These are phyloP conservation scores for Hygrophorus russula DNA, from an alignment of 768 basidiomycete genomes.

Conservation along the genomic window DNA sequence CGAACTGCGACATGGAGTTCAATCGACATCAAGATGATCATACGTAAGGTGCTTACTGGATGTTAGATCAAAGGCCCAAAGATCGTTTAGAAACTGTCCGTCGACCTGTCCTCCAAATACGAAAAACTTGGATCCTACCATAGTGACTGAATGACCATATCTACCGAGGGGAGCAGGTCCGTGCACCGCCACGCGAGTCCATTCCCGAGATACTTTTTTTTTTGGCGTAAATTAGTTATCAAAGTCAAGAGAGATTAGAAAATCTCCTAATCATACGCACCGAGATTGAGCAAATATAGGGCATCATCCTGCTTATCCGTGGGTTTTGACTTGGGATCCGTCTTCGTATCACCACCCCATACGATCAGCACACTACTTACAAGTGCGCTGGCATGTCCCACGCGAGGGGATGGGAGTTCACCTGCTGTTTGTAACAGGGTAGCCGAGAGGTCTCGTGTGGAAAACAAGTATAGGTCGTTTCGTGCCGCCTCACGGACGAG, in stretches of 20 bases:
- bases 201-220: conserved; percentile 75
- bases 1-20: conserved; percentile 43
- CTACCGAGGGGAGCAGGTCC: conserved; percentile 77
- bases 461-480: conserved; percentile 92
- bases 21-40: not conserved
- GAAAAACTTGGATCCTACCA: conserved; percentile 85
- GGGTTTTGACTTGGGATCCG: conserved; percentile 46
- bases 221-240: conserved; percentile 2
- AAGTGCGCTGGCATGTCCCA: conserved; percentile 94
- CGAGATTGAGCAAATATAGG: conserved; percentile 87
- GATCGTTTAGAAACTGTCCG: conserved; percentile 86
- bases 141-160: conserved; percentile 93
- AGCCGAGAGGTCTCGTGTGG: conserved; percentile 66
- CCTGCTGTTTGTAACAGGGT: conserved; percentile 81
- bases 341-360: conserved; percentile 97
- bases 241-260: not conserved
- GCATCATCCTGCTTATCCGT: conserved; percentile 83
- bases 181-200: conserved; percentile 78
- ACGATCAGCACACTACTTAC: conserved; percentile 93
- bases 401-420: conserved; percentile 77
- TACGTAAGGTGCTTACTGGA: conserved; percentile 49
- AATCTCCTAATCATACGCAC: conserved; percentile 34
- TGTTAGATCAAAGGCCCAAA: conserved; percentile 95
- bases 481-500: conserved; percentile 83
- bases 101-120: conserved; percentile 96